Conservation (phyloP, 2,329 filamentous ascomycete species). For the Reticulascus tulasneorum region DNA sequence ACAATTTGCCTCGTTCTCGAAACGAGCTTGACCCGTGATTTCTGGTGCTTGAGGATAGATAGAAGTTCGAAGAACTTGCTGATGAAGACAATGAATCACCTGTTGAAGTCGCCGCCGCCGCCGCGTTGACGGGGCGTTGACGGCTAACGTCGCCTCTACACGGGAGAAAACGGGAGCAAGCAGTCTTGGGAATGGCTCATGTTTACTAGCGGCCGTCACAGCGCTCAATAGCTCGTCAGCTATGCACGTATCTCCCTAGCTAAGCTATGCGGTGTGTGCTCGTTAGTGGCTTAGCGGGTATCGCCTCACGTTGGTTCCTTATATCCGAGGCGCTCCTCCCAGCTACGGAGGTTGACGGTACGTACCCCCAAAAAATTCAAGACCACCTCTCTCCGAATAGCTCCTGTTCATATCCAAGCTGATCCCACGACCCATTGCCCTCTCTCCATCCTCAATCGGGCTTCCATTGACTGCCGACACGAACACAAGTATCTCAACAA, state of each 20-base stretch:
- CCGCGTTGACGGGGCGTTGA: background rate
- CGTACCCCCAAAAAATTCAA: slow-evolving; percentile 3
- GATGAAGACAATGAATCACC: background rate
- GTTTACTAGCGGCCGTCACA: background rate
- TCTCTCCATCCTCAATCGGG: slow-evolving; percentile 2
- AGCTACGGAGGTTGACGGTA: background rate
- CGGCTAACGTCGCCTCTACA: slow-evolving; percentile 15
- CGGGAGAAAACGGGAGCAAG: slow-evolving; percentile 13
- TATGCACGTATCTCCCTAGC: background rate
- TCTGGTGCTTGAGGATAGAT: background rate
- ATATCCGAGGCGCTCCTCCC: no score
- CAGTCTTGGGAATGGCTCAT: background rate
- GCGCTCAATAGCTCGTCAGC: background rate
- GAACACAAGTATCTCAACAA: slow-evolving; percentile 32
- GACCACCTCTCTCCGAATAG: background rate
- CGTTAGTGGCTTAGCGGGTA: no score
- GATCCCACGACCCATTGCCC: slow-evolving; percentile 4
- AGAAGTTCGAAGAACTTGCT: background rate
- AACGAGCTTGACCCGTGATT: background rate
- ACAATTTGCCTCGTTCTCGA: background rate
- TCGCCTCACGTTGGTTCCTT: no score
- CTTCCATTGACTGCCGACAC: slow-evolving; percentile 21
- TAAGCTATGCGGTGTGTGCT: background rate
- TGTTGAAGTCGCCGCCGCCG: background rate
- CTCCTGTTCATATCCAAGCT: slow-evolving; percentile 8